Evolutionary conservation across 345 rosid species (phyloP).

Genomic region (Euphorbia tirucalli): DNA sequence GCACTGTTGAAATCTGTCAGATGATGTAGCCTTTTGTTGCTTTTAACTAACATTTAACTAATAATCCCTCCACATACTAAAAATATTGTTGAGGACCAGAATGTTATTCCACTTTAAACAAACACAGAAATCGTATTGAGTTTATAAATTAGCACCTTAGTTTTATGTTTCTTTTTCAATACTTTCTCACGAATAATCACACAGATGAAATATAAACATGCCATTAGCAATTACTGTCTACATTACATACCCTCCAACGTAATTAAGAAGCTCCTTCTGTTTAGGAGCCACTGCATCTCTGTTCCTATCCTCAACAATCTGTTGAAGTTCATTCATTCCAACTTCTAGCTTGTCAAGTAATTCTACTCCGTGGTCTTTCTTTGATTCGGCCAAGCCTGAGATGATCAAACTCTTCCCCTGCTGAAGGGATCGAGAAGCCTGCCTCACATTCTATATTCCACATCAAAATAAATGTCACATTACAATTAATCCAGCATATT

Average conservation of each 20-base stretch:
- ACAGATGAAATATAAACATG: neutral
- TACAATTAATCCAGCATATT: slow-evolving; percentile 9
- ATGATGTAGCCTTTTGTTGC: neutral
- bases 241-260: slow-evolving; percentile 75
- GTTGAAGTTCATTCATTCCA: slow-evolving; percentile 82
- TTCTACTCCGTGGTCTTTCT: slow-evolving; percentile 78
- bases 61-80: neutral
- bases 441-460: slow-evolving; percentile 73
- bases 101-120: neutral
- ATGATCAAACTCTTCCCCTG: slow-evolving; percentile 75
- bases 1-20: neutral
- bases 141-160: neutral
- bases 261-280: slow-evolving; percentile 86
- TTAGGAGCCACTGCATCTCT: slow-evolving; percentile 90
- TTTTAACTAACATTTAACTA: neutral
- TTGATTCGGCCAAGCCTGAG: slow-evolving; percentile 77
- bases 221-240: neutral
- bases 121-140: neutral
- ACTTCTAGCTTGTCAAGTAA: slow-evolving; percentile 74
- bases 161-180: neutral
- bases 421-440: slow-evolving; percentile 67
- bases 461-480: neutral
- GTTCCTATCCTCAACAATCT: slow-evolving; percentile 78
- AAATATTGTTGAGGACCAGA: neutral
- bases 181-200: neutral